Conservation (phyloP, 1,284 basidiomycete genomes). For the Fistulina hepatica region DNA sequence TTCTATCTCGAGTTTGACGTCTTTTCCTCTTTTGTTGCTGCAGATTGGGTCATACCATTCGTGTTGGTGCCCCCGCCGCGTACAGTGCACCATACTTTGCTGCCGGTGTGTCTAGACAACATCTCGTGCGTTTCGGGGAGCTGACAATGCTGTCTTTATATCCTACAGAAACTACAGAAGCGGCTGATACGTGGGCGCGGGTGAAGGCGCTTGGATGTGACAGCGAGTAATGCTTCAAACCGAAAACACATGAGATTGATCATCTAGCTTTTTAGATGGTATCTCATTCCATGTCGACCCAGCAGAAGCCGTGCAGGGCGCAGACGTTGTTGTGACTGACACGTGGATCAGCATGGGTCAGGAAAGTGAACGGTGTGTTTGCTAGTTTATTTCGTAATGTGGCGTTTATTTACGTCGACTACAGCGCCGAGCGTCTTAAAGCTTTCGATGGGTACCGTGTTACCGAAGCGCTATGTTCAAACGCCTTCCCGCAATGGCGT, state of each 20-base stretch:
- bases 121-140: no score
- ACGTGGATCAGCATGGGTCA: slow-evolving; percentile 99
- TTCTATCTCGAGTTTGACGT: no score
- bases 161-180: background rate
- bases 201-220: slow-evolving; percentile 63
- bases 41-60: slow-evolving; percentile 83
- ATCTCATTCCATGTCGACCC: slow-evolving; percentile 77
- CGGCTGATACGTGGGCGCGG: slow-evolving; percentile 64
- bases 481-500: slow-evolving; percentile 83
- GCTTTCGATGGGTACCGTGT: slow-evolving; percentile 94
- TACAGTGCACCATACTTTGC: slow-evolving; percentile 58
- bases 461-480: slow-evolving; percentile 74
- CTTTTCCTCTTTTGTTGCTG: no score
- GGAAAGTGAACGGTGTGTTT: no score
- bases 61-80: slow-evolving; percentile 68
- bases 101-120: no score
- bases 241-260: no score
- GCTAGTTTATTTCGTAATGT: no score
- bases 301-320: slow-evolving; percentile 76
- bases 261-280: no score
- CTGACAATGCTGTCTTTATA: no score
- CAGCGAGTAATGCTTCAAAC: slow-evolving; percentile 43
- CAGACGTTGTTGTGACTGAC: slow-evolving; percentile 92
- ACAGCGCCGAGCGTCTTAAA: slow-evolving; percentile 79
- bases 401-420: no score